These are phyloP conservation scores for Oropetium thomaeum DNA, from an alignment of 176 grass and related monocot species.

Conservation along the genomic window DNA sequence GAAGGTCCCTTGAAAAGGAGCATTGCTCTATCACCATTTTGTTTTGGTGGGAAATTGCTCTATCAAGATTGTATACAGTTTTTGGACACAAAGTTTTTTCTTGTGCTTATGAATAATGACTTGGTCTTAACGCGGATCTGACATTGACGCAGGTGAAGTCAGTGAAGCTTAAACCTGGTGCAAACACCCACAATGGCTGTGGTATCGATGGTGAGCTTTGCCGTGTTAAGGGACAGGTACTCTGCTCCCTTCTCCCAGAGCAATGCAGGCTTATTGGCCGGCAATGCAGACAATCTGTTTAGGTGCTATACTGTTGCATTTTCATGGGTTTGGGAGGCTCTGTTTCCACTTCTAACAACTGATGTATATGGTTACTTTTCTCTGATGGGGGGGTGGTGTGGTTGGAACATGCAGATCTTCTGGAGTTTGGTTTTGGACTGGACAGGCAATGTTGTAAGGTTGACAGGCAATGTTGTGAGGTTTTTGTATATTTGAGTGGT, in stretches of 20 bases:
- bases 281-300: conserved; percentile 48
- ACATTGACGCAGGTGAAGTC: conserved; percentile 74
- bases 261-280: conserved; percentile 87
- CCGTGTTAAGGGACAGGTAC: conserved; percentile 64
- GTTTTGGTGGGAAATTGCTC: too few species aligned
- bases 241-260: conserved; percentile 79
- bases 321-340: conserved; percentile 7
- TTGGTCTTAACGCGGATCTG: not conserved
- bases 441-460: conserved; percentile 40
- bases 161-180: conserved; percentile 80
- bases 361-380: conserved; percentile 44
- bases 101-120: not conserved
- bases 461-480: conserved; percentile 41
- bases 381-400: conserved; percentile 21
- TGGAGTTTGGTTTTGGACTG: conserved; percentile 35
- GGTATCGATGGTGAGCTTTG: conserved; percentile 95
- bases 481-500: conserved; percentile 80
- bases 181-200: conserved; percentile 76
- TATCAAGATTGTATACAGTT: not conserved
- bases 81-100: not conserved
- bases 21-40: not conserved
- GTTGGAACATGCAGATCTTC: conserved; percentile 17
- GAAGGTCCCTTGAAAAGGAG: not conserved
- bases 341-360: conserved; percentile 56
- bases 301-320: conserved; percentile 36